A percentile compares a stretch with the other conserved stretches of the same genome.
These are phyloP conservation scores for Nasturtium officinale DNA, from an alignment of 345 rosid genomes.

Conservation along the genomic window DNA sequence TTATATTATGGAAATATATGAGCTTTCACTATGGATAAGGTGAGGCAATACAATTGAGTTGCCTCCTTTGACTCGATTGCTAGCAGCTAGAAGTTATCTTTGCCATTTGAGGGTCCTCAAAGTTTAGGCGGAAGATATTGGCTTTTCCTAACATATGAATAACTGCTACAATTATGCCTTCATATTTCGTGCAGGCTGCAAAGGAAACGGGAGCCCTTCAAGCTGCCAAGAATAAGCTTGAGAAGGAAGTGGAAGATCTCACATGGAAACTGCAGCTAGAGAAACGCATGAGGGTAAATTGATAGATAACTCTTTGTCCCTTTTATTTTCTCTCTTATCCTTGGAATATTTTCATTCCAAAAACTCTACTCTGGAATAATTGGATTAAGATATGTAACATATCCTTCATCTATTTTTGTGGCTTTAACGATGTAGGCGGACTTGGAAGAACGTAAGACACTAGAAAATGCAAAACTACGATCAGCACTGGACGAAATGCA, in stretches of 20 bases:
- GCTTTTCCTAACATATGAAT: slow-evolving; percentile 12
- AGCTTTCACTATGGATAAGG: slow-evolving; percentile 1
- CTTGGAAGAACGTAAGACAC: slow-evolving; percentile 84
- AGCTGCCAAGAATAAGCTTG: slow-evolving; percentile 88
- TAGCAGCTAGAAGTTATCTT: slow-evolving; percentile 19
- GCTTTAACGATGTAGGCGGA: slow-evolving; percentile 59
- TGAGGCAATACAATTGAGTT: slow-evolving; percentile 1
- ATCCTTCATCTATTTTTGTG: slow-evolving; percentile 8
- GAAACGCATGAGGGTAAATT: slow-evolving; percentile 77
- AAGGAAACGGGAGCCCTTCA: slow-evolving; percentile 96
- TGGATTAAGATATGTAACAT: neutral
- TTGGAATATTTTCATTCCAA: neutral
- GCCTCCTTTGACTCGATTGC: slow-evolving; percentile 3
- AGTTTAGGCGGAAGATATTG: slow-evolving; percentile 21
- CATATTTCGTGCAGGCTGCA: slow-evolving; percentile 69
- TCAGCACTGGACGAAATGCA: slow-evolving; percentile 75
- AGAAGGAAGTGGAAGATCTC: slow-evolving; percentile 93
- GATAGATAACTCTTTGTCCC: neutral
- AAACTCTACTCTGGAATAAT: slow-evolving; percentile 6
- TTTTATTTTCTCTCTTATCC: slow-evolving; percentile 7
- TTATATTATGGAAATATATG: slow-evolving; percentile 3
- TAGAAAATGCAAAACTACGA: slow-evolving; percentile 81
- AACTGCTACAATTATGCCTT: slow-evolving; percentile 11
- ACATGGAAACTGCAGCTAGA: slow-evolving; percentile 80
- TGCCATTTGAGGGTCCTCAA: slow-evolving; percentile 9